phyloP scores from a whole-genome alignment of 1,139 yeast species.

The Kluyveromyces marxianus region DNA sequence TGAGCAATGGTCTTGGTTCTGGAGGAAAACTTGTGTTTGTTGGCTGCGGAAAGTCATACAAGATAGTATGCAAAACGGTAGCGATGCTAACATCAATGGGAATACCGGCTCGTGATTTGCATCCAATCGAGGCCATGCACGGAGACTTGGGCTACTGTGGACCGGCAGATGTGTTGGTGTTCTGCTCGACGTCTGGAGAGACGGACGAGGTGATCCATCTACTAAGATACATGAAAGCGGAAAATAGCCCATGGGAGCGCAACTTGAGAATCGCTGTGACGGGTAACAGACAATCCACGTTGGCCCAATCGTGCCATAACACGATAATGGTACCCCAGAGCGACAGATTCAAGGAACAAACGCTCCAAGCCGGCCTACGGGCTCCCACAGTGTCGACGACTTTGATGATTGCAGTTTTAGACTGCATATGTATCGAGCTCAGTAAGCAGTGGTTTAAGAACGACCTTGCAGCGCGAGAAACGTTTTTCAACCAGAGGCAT shows the following conservation, averaged over 20 bases:
- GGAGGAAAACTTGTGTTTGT: constrained; percentile 53
- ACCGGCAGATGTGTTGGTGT: constrained; percentile 47
- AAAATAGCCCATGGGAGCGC: constrained; percentile 28
- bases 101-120: constrained; percentile 58
- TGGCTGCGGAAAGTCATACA: constrained; percentile 81
- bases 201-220: constrained; percentile 60
- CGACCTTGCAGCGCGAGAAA: constrained; percentile 47
- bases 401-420: constrained; percentile 66
- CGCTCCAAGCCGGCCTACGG: constrained; percentile 65
- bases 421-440: constrained; percentile 67
- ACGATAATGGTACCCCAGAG: constrained; percentile 15
- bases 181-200: constrained; percentile 74
- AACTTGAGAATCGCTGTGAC: constrained; percentile 14
- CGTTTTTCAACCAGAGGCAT: constrained; percentile 60
- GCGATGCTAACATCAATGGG: constrained; percentile 80
- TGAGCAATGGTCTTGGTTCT: constrained; percentile 3
- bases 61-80: constrained; percentile 68
- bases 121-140: constrained; percentile 84
- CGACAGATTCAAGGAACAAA: constrained; percentile 50
- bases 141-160: constrained; percentile 77
- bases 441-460: constrained; percentile 53
- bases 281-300: constrained; percentile 11
- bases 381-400: constrained; percentile 89
- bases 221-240: constrained; percentile 9
- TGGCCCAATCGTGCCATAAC: constrained; percentile 12